A percentile compares a stretch with the other conserved stretches of the same genome.
phyloP scores from a whole-genome alignment of 1,139 yeast species.

The Pichia sp. region DNA sequence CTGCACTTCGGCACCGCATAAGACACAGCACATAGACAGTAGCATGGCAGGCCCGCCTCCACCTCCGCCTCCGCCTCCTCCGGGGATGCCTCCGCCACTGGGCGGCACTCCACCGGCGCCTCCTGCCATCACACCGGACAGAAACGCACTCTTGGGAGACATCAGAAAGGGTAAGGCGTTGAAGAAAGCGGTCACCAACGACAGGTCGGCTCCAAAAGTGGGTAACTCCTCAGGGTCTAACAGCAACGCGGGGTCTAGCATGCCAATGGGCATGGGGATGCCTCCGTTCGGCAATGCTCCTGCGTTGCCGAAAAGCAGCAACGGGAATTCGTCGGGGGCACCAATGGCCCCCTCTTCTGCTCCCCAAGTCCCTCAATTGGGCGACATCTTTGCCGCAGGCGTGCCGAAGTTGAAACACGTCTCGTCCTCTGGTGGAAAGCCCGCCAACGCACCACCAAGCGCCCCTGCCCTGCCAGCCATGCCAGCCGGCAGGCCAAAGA shows the following conservation, averaged over 20 bases:
- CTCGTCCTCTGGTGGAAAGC: constrained; percentile 34
- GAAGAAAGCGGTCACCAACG: constrained; percentile 74
- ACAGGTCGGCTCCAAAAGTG: constrained; percentile 54
- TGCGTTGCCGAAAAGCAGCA: constrained; percentile 1
- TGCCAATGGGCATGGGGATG: constrained; percentile 8
- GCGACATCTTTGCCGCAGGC: constrained; percentile 82
- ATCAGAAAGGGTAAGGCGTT: constrained; percentile 73
- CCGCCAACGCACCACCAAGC: constrained; percentile 27
- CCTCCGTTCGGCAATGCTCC: constrained; percentile 24
- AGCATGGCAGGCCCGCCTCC: constrained; percentile 15
- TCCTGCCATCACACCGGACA: constrained; percentile 42
- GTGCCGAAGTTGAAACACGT: constrained; percentile 71
- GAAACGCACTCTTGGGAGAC: constrained; percentile 83
- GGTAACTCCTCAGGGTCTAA: constrained; percentile 31
- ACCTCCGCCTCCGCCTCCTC: constrained; percentile 34
- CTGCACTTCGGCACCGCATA: background rate
- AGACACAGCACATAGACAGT: background rate
- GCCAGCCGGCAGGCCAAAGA: constrained; percentile 16
- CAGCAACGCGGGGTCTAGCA: constrained; percentile 12
- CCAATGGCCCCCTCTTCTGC: background rate
- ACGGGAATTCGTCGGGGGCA: background rate
- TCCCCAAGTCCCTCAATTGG: constrained; percentile 48
- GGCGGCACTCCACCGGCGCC: constrained; percentile 28
- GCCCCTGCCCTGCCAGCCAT: constrained; percentile 25
- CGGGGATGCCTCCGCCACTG: constrained; percentile 41